Percentiles rank a stretch among this genome's conserved stretches.
Evolutionary conservation across 2,329 filamentous ascomycete species (phyloP).

Genomic region (Colletotrichum abscissum): DNA sequence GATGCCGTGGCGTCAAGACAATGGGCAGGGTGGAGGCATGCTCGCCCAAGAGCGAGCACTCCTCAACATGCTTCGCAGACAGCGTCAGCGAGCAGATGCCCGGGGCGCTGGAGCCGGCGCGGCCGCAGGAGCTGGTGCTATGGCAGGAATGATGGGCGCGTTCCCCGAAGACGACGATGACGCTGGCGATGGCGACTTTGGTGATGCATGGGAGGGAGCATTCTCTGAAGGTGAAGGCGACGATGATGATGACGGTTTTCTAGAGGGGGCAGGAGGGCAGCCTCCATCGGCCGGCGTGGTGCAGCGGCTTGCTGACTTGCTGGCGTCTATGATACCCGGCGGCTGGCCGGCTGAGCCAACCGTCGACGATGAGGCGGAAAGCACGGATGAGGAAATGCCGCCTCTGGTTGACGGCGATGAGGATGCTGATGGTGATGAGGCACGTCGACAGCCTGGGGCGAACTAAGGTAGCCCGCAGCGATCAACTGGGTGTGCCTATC

Average conservation of each 20-base stretch:
- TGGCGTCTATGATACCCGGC: slow-evolving; percentile 28
- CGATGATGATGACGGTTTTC: slow-evolving; percentile 2
- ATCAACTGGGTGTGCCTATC: background rate
- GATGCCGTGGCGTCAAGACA: slow-evolving; percentile 53
- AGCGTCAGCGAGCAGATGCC: slow-evolving; percentile 11
- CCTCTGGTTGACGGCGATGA: background rate
- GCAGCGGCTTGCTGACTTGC: slow-evolving; percentile 21
- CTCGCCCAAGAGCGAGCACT: slow-evolving; percentile 19
- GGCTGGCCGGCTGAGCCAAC: slow-evolving; percentile 31
- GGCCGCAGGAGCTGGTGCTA: slow-evolving; percentile 5
- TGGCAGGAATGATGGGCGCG: slow-evolving; percentile 15
- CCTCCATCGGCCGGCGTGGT: slow-evolving; percentile 19
- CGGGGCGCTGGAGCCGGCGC: slow-evolving; percentile 9
- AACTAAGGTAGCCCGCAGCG: background rate
- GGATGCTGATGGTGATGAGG: background rate
- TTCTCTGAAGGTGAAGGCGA: slow-evolving; percentile 27
- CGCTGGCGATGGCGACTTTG: background rate
- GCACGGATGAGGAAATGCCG: slow-evolving; percentile 19
- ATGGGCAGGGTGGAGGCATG: slow-evolving; percentile 9
- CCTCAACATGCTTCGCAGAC: slow-evolving; percentile 18
- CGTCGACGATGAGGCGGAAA: slow-evolving; percentile 27
- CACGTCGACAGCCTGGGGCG: background rate
- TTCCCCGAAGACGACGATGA: slow-evolving; percentile 33
- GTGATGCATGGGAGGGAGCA: slow-evolving; percentile 32
- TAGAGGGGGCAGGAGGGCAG: slow-evolving; percentile 3